Evolutionary conservation across 2,329 filamentous ascomycete genomes (phyloP), one percentile per base, ranked within the genome.

Genomic region (Zymoseptoria brevis): DNA sequence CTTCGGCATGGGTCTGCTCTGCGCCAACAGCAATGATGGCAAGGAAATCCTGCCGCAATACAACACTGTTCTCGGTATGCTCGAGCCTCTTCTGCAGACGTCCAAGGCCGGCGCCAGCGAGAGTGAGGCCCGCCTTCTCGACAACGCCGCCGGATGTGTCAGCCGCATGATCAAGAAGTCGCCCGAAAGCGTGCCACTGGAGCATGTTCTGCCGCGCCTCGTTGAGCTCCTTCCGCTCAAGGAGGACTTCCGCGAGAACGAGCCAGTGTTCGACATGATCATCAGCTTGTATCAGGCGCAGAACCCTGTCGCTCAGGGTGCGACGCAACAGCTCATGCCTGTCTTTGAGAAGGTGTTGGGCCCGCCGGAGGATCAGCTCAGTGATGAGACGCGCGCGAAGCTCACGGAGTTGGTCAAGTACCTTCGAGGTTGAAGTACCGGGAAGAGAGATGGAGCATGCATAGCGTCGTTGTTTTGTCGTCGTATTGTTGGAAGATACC

Each of bases 201-300:
- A 82, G 48, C 86, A 96, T 61, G 89, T 96, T 19, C 83, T 99
- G 1, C 92, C 93, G 24, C 85, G 85, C 0, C 77, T 97, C 26
- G 83, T 95, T 58, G 83, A 83, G 62, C 82, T 92, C 26, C 83
- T 97, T 45, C 94, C 94, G 8, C 81, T 97, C 63, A 89, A 89
- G 75, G 92, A 96, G 72, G 94, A 97, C 74, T 97, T 84, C 69
- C 91, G 96, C 76, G 94, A 97, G 83, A 97, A 99, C 77, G 89
- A 90, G 69, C 91, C 94, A 8, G 86, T 97, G 61, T 99, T 88
- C 77, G 83, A 88, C 74, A 95, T 92, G 84, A 87, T 99, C 69
- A 87, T 89, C 75, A 86, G 88, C 75, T 83, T 97, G 64, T 96
- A 91, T 74, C 83, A 87, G 67, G 78, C 82, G 62, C 82, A 84